Base-by-base conservation (phyloP, 495 filamentous ascomycete species). In the Penicillium roqueforti region DNA sequence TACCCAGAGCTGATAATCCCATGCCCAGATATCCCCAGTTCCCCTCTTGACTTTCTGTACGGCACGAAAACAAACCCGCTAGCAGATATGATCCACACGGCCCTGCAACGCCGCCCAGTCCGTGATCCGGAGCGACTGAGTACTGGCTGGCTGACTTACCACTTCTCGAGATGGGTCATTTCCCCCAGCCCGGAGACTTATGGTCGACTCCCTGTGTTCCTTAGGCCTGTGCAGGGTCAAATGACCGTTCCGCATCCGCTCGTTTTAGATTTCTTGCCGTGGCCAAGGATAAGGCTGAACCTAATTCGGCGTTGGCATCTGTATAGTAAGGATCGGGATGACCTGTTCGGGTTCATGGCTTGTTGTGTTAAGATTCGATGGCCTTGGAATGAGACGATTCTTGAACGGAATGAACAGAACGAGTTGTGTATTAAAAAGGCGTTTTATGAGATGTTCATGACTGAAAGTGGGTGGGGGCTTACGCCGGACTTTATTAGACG, bases 321-420 rank as follows among this genome's bases (percentile, higher is more conserved):
- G 1, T 61, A 63, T 43, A 28, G 51, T 10, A 45, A 51, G 1
- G 20, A 59, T 9, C 53, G 53, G 0, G 58, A 66, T 7, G 58
- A 57, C 6, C 37, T 69, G 1, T 63, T 69, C 32, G 65, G 62
- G 4, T 41, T 66, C 42, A 51, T 69, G 28, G 28, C 51, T 3
- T 68, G 65, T 16, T 69, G 65, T 53, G 29, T 68, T 8, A 68
- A 64, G 47, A 54, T 69, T 13, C 52, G 64, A 6, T 69, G 67
- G 67, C 67, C 67, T 26, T 69, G 67, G 67, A 62, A 62, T 4
- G 58, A 62, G 37, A 43, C 47, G 28, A 47, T 68, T 11, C 48
- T 69, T 10, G 65, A 68, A 41, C 52, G 67, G 11, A 47, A 68
- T 38, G 56, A 61, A 0, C 37, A 56, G 1, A 63, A 69, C 32